Conservation (phyloP, 2,329 filamentous ascomycete genomes). For the Westerdykella aurantiaca region DNA sequence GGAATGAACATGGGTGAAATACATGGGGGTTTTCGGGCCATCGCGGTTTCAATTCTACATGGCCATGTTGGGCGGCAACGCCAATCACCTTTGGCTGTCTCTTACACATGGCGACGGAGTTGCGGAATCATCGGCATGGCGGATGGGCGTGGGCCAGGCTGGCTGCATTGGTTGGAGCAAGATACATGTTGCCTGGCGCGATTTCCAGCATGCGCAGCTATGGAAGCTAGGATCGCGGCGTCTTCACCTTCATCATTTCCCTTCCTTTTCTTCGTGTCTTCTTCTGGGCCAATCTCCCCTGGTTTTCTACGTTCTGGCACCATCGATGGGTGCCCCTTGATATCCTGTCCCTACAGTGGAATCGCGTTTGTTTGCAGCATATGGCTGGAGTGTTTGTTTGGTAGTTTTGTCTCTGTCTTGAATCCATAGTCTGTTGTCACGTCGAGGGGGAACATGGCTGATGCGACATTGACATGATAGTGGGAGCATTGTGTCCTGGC, state of each 20-base stretch:
- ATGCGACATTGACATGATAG: too few relatives aligned
- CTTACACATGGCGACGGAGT: conserved; percentile 16
- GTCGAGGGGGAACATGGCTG: too few relatives aligned
- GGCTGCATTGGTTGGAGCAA: conserved; percentile 15
- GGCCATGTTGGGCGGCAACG: conserved; percentile 10
- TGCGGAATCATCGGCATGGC: conserved; percentile 19
- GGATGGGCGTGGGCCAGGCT: conserved; percentile 21
- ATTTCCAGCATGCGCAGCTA: conserved; percentile 22
- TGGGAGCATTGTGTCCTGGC: too few relatives aligned
- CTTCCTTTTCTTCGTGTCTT: conserved; percentile 3
- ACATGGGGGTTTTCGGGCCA: conserved; percentile 3
- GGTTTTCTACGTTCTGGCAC: conserved; percentile 18
- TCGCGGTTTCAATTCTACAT: neutral
- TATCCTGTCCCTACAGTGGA: conserved; percentile 31
- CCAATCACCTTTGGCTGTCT: conserved; percentile 13
- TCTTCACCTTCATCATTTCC: too few relatives aligned
- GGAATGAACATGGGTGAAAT: conserved; percentile 7
- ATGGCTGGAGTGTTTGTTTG: conserved; percentile 9
- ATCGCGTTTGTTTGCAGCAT: conserved; percentile 19
- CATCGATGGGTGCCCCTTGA: conserved; percentile 15
- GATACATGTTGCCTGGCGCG: conserved; percentile 11
- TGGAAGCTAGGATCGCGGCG: neutral
- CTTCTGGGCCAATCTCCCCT: neutral
- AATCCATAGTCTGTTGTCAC: neutral
- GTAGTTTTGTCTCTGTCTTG: neutral